These are phyloP conservation scores for Globisporangium alternatum DNA, from an alignment of 352 stramenopile species.

Conservation along the genomic window DNA sequence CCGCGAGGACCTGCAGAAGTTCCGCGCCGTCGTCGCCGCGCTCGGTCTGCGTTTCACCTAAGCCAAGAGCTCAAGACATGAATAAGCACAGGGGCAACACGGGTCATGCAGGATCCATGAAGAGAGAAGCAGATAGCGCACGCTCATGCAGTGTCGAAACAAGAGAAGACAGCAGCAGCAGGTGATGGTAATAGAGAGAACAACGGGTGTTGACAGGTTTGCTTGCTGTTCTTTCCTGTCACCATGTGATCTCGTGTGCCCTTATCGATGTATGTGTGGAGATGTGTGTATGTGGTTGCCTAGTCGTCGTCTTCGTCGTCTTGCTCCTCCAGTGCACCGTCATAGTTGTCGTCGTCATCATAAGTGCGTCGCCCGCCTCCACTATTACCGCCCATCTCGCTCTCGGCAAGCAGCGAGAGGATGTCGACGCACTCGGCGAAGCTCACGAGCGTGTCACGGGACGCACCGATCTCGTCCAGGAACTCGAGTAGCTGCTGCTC, in stretches of 20 bases:
- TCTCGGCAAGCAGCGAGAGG: slow-evolving; percentile 72
- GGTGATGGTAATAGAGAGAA: slow-evolving; percentile 1
- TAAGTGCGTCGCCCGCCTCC: not conserved
- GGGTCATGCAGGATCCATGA: not conserved
- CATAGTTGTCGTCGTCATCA: slow-evolving; percentile 27
- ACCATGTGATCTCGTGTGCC: not conserved
- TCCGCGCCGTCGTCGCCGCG: slow-evolving; percentile 68
- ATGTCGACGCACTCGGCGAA: slow-evolving; percentile 89
- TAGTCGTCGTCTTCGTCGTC: slow-evolving; percentile 14
- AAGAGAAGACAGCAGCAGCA: not conserved
- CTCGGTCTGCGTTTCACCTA: slow-evolving; percentile 80
- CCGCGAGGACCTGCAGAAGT: slow-evolving; percentile 79
- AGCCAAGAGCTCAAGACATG: not conserved
- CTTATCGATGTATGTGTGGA: not conserved
- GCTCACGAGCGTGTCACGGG: slow-evolving; percentile 60
- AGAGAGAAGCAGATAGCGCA: not conserved
- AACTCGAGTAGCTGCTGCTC: slow-evolving; percentile 48
- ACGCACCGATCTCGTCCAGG: slow-evolving; percentile 71
- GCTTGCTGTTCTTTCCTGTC: not conserved
- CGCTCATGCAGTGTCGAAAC: not conserved
- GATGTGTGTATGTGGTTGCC: not conserved
- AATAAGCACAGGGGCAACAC: not conserved
- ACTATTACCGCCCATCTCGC: slow-evolving; percentile 18
- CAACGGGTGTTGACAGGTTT: slow-evolving; percentile 4
- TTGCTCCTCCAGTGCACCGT: slow-evolving; percentile 26